phyloP scores from a whole-genome alignment of 108 stramenopile species.

The Pseudonitzschia pungens region DNA sequence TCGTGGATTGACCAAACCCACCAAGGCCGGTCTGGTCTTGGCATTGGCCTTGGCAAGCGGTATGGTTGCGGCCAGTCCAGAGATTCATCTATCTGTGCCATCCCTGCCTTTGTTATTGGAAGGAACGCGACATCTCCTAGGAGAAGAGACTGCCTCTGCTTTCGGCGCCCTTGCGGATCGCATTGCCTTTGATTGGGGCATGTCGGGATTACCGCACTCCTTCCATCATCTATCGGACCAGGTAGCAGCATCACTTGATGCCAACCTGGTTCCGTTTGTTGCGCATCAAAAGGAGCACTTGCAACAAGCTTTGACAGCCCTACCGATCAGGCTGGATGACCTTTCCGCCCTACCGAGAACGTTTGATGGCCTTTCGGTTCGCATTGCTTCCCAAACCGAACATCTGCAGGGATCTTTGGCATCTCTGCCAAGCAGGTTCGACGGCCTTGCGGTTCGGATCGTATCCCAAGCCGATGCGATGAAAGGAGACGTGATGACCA shows the following conservation, averaged over 20 bases:
- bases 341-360: background rate
- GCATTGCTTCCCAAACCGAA: background rate
- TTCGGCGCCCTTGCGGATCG: background rate
- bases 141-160: background rate
- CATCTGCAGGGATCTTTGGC: background rate
- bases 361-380: slow-evolving; percentile 1
- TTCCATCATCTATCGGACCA: slow-evolving; percentile 4
- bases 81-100: slow-evolving; percentile 12
- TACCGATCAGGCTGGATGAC: no score
- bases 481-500: background rate
- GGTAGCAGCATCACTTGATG: background rate
- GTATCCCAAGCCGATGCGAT: slow-evolving; percentile 10
- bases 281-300: background rate
- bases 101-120: slow-evolving; percentile 4
- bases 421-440: background rate
- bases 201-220: slow-evolving; percentile 1
- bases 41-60: slow-evolving; percentile 6
- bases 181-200: slow-evolving; percentile 10
- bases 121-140: background rate
- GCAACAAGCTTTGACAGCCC: background rate
- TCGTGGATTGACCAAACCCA: slow-evolving; percentile 22
- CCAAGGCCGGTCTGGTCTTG: slow-evolving; percentile 23
- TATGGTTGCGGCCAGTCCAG: slow-evolving; percentile 29
- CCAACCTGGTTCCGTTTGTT: background rate
- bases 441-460: background rate